A percentile compares a stretch with the other conserved stretches of the same genome.
phyloP scores from a whole-genome alignment of 2,329 filamentous ascomycete species.

The Plectosphaerella cucumerina region DNA sequence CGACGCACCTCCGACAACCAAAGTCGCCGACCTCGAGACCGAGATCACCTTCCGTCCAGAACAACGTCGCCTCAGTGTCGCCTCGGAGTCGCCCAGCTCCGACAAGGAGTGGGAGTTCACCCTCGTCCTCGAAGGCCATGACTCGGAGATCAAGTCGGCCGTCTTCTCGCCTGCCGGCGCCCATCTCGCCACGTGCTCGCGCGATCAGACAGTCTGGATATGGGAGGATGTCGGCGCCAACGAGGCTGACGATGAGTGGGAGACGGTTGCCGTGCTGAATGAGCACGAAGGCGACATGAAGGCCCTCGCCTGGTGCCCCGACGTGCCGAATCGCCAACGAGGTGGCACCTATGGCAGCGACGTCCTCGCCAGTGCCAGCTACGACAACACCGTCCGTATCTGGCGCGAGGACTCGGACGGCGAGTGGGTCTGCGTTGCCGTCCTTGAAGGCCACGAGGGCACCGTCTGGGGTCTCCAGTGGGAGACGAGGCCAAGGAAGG shows the following conservation, averaged over 20 bases:
- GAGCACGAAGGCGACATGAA: conserved; percentile 97
- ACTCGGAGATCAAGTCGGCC: conserved; percentile 84
- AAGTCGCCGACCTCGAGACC: conserved; percentile 41
- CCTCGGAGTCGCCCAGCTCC: neutral
- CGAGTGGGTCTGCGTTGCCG: conserved; percentile 87
- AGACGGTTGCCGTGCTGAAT: conserved; percentile 90
- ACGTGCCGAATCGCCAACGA: conserved; percentile 44
- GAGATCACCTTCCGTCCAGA: conserved; percentile 26
- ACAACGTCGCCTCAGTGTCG: neutral
- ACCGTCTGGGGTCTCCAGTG: conserved; percentile 90
- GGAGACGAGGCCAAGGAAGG: conserved; percentile 43
- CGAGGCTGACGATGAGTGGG: conserved; percentile 88
- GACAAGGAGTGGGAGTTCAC: conserved; percentile 85
- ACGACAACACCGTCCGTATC: conserved; percentile 85
- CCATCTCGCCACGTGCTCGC: conserved; percentile 81
- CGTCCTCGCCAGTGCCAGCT: conserved; percentile 83
- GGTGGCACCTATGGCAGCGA: conserved; percentile 54
- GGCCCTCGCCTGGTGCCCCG: conserved; percentile 85
- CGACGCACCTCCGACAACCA: conserved; percentile 13
- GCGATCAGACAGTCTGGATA: conserved; percentile 96
- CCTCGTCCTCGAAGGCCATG: conserved; percentile 89
- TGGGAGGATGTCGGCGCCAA: conserved; percentile 82
- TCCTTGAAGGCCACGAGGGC: conserved; percentile 73
- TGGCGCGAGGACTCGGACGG: conserved; percentile 86
- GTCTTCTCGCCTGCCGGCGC: conserved; percentile 70